These are phyloP conservation scores for Puccinia hordei DNA, from an alignment of 1,284 basidiomycete genomes.

Conservation along the genomic window DNA sequence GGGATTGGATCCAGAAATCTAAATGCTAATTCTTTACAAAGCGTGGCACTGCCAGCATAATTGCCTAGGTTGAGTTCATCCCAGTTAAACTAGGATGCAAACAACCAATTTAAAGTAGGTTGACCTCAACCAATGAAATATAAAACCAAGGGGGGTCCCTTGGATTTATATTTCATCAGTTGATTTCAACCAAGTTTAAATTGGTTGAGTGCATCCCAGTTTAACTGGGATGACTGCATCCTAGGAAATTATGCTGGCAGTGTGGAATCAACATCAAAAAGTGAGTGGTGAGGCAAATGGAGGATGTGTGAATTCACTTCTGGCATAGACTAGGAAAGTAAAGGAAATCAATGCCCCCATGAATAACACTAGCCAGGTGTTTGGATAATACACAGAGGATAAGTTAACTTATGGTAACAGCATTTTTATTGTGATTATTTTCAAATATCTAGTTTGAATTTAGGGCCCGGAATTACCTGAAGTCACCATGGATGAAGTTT, in stretches of 20 bases:
- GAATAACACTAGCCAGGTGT: not conserved
- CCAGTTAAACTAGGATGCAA: too few species aligned
- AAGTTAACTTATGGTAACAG: not conserved
- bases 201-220: too few species aligned
- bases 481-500: not conserved
- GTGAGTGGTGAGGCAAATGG: not conserved
- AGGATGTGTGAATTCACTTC: not conserved
- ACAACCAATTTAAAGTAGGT: too few species aligned
- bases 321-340: not conserved
- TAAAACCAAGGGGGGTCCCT: too few species aligned
- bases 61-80: too few species aligned
- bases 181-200: too few species aligned
- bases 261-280: not conserved
- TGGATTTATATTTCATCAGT: too few species aligned
- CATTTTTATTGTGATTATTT: not conserved
- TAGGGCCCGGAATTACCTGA: not conserved
- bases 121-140: too few species aligned
- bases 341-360: conserved; percentile 8
- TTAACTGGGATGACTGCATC: too few species aligned
- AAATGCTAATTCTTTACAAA: conserved; percentile 13
- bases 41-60: too few species aligned
- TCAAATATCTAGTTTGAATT: not conserved
- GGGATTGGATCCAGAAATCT: not conserved
- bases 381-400: conserved; percentile 8
- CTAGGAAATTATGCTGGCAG: too few species aligned